Percentiles rank a stretch among this genome's conserved stretches.
phyloP scores from a whole-genome alignment of 495 filamentous ascomycete genomes.

The Hypoxylon rickii region DNA sequence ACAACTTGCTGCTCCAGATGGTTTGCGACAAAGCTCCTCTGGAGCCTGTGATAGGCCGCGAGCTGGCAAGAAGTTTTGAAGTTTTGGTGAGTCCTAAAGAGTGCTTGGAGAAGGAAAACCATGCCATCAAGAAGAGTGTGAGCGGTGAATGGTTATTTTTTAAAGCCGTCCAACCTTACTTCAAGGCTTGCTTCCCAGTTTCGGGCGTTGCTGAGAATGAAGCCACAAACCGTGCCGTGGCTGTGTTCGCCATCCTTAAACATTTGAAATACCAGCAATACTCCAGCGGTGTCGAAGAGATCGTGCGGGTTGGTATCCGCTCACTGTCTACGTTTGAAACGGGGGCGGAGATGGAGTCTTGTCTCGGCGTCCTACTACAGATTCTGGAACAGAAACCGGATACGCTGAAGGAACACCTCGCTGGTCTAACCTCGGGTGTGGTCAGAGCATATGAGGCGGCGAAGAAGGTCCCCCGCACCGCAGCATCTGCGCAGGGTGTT shows the following conservation, averaged over 20 bases:
- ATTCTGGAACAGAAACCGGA: slow-evolving; percentile 44
- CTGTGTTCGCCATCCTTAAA: slow-evolving; percentile 43
- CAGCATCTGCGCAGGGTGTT: slow-evolving; percentile 1
- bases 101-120: slow-evolving; percentile 40
- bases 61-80: slow-evolving; percentile 39
- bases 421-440: slow-evolving; percentile 41
- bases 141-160: slow-evolving; percentile 34
- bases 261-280: slow-evolving; percentile 49
- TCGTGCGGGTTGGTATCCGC: slow-evolving; percentile 46
- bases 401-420: slow-evolving; percentile 42
- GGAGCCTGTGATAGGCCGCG: slow-evolving; percentile 28
- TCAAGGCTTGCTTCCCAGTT: slow-evolving; percentile 26
- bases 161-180: slow-evolving; percentile 22
- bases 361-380: slow-evolving; percentile 45
- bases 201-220: slow-evolving; percentile 9
- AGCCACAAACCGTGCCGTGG: slow-evolving; percentile 30
- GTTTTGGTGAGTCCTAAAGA: slow-evolving; percentile 42
- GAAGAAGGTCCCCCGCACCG: slow-evolving; percentile 10
- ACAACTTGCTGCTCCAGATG: slow-evolving; percentile 25
- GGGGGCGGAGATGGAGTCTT: slow-evolving; percentile 37
- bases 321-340: slow-evolving; percentile 34
- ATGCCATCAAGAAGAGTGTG: slow-evolving; percentile 31
- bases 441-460: slow-evolving; percentile 37
- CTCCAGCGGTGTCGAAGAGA: slow-evolving; percentile 41
- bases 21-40: slow-evolving; percentile 19